Base-by-base conservation (phyloP, 805 yeast genomes). In the Candida maesae region DNA sequence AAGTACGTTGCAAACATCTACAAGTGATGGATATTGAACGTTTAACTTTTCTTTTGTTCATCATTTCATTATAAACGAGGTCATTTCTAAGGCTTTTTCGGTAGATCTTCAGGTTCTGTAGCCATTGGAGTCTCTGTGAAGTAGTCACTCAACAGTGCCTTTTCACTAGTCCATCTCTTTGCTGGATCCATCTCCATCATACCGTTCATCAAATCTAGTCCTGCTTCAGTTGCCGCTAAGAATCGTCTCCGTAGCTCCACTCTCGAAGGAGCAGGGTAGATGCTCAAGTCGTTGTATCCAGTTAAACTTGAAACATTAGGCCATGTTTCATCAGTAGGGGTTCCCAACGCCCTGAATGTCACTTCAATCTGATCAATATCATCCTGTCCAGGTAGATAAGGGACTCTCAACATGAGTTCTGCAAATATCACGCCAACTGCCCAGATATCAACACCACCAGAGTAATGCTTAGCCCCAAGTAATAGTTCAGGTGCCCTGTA, bases 401-500 rank as follows among this genome's bases (percentile, higher is more conserved):
- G 99, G 3, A 87, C 87, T 57, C 99, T 72, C 50, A 93, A 69
- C 96, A 93, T 88, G 52, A 93, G 66, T 56, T 93, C 99, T 0
- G 98, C 98, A 67, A 93, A 93, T 3, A 93, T 91, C 27, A 89
- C 78, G 2, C 99, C 99, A 5, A 90, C 85, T 0, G 98, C 91
- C 99, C 99, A 93, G 11, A 89, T 68, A 64, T 93, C 99, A 4
- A 93, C 76, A 0, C 95, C 95, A 2, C 81, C 82, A 0, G 96
- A 83, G 56, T 93, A 93, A 60, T 88, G 93, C 35, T 82, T 74
- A 0, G 96, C 84, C 1, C 96, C 97, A 46, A 91, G 78, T 18
- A 93, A 66, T 35, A 93, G 67, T 56, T 93, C 99, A 0, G 99
- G 99, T 0, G 98, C 95, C 41, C 98, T 69, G 63, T 93, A 93